Base-by-base conservation (phyloP, 805 yeast genomes). In the Phaffomyces thermotolerans region DNA sequence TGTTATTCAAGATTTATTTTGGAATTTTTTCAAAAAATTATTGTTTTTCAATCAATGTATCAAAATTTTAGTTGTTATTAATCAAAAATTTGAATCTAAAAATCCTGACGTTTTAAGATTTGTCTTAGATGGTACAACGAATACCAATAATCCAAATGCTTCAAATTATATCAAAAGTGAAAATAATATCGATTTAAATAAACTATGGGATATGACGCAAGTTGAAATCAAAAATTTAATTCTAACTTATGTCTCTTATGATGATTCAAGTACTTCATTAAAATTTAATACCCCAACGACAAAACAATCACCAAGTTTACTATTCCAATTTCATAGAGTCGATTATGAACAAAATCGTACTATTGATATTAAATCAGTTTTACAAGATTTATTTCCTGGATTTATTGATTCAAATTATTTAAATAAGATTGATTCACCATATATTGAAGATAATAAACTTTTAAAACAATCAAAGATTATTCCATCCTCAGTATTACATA, bases 381-480 rank as follows among this genome's bases (percentile, higher is more conserved):
- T 86, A 25, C 75, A 78, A 41, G 79, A 76, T 40, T 72, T 84
- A 58, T 85, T 86, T 45, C 90, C 95, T 0, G 93, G 91, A 0
- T 74, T 84, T 52, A 64, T 64, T 8, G 62, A 65, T 10, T 50
- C 69, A 4, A 57, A 51, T 34, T 65, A 61, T 33, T 50, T 59
- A 35, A 50, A 67, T 22, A 49, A 60, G 49, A 50, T 69, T 49
- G 63, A 66, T 33, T 63, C 71, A 1, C 68, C 73, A 6, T 84
- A 76, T 52, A 75, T 85, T 36, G 79, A 80, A 36, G 78, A 71
- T 48, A 87, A 80, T 49, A 66, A 75, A 3, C 72, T 71, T 46
- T 69, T 78, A 20, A 73, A 75, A 51, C 81, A 81, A 42, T 80
- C 82, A 47, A 72, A 80, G 4, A 62, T 87, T 33, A 84, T 85